Conservation (phyloP, 345 rosid species). For the Nephelium lappaceum region DNA sequence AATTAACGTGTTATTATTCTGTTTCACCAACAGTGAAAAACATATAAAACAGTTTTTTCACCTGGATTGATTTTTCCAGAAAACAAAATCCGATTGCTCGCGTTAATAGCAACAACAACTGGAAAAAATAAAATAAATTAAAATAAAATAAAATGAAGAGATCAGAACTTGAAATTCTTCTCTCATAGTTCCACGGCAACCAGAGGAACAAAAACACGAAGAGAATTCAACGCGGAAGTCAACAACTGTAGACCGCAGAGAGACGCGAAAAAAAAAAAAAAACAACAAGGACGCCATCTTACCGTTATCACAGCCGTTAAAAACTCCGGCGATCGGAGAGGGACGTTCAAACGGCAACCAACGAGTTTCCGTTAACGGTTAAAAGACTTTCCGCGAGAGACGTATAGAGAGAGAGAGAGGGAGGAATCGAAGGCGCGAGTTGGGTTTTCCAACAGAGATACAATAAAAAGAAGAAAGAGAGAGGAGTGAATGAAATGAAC, state of each 20-base stretch:
- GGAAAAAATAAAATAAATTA: neutral
- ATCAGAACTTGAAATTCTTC: slow-evolving; percentile 6
- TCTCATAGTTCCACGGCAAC: slow-evolving; percentile 17
- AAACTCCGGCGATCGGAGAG: slow-evolving; percentile 7
- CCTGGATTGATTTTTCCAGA: neutral
- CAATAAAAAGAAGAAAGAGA: neutral
- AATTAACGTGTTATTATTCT: neutral
- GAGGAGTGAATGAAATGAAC: neutral
- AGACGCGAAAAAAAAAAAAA: no score
- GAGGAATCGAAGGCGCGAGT: neutral
- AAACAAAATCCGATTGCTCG: neutral
- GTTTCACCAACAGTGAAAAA: neutral
- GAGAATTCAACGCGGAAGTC: neutral
- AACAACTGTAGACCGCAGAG: neutral
- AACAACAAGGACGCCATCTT: neutral
- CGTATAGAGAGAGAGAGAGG: slow-evolving; percentile 11
- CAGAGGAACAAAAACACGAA: slow-evolving; percentile 17
- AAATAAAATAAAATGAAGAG: neutral
- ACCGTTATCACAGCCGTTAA: slow-evolving; percentile 1
- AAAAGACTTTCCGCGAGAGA: neutral
- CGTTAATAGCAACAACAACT: neutral
- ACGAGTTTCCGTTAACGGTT: neutral
- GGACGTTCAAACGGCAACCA: neutral
- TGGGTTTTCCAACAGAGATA: neutral
- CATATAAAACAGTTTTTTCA: neutral